phyloP scores from a whole-genome alignment of 352 stramenopile genomes.

The Thalassiosira livingstoniorum region DNA sequence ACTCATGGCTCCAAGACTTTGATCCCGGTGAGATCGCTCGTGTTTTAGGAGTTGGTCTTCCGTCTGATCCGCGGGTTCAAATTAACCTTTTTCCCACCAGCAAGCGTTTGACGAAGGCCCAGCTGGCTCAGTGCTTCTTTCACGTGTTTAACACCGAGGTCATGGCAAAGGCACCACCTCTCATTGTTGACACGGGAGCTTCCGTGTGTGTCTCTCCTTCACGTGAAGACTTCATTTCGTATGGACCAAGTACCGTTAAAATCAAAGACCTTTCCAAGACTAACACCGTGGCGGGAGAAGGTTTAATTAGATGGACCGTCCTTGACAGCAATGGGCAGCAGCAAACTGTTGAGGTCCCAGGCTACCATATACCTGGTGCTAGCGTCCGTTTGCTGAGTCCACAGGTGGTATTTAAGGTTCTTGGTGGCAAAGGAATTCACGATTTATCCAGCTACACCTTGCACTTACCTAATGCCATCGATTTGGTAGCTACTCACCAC shows the following conservation, averaged over 20 bases:
- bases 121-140: too few relatives aligned
- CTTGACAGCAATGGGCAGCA: not conserved
- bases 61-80: too few relatives aligned
- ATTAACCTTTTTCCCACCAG: too few relatives aligned
- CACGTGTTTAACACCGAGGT: too few relatives aligned
- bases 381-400: not conserved
- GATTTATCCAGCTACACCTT: not conserved
- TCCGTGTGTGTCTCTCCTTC: not conserved
- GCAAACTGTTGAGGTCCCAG: not conserved
- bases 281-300: not conserved
- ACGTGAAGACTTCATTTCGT: not conserved
- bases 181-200: not conserved
- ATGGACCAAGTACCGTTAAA: not conserved
- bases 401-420: not conserved
- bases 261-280: constrained; percentile 7
- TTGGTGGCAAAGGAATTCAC: not conserved
- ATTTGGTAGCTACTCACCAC: not conserved
- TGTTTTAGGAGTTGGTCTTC: too few relatives aligned
- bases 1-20: too few relatives aligned
- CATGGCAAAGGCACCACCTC: too few relatives aligned
- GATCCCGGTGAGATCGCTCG: too few relatives aligned
- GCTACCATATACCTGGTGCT: not conserved
- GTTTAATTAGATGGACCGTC: not conserved
- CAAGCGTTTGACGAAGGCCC: too few relatives aligned
- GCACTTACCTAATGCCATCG: too few relatives aligned